phyloP scores from a whole-genome alignment of 1,284 basidiomycete genomes.

The Ustilago tritici region DNA sequence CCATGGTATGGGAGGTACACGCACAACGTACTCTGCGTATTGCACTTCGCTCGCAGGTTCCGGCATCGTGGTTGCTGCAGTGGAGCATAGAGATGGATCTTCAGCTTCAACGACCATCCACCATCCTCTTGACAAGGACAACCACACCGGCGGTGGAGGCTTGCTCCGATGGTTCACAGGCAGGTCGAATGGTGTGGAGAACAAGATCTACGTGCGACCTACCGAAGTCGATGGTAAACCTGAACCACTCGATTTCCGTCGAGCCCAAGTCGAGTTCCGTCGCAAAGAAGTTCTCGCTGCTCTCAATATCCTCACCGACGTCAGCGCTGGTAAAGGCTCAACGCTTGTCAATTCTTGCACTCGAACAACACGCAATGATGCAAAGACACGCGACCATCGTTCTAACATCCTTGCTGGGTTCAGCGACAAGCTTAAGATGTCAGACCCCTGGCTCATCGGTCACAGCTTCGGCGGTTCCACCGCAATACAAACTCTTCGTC shows the following conservation, averaged over 20 bases:
- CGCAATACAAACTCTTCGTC: conserved; percentile 36
- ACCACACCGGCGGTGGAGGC: background rate
- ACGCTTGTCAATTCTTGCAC: conserved; percentile 25
- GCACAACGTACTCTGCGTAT: conserved; percentile 58
- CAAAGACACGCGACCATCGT: conserved; percentile 16
- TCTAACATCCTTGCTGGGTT: conserved; percentile 28
- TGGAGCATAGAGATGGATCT: conserved; percentile 64
- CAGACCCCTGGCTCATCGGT: conserved; percentile 50
- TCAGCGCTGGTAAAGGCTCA: conserved; percentile 42
- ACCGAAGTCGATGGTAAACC: conserved; percentile 47
- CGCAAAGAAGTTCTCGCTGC: conserved; percentile 53
- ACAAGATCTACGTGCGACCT: conserved; percentile 51
- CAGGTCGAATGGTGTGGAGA: conserved; percentile 24
- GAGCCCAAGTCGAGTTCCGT: conserved; percentile 56
- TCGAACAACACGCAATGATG: conserved; percentile 29
- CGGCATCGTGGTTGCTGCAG: conserved; percentile 60
- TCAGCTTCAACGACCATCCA: conserved; percentile 47
- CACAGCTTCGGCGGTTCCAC: conserved; percentile 62
- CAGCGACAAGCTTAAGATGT: conserved; percentile 40
- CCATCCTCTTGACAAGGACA: conserved; percentile 16
- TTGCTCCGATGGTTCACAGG: conserved; percentile 33
- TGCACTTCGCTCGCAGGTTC: conserved; percentile 51
- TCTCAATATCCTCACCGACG: conserved; percentile 33
- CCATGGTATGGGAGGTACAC: conserved; percentile 61
- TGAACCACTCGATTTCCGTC: conserved; percentile 31